Evolutionary conservation across 2,329 filamentous ascomycete species (phyloP).

Genomic region (Aspergillus uvarum): DNA sequence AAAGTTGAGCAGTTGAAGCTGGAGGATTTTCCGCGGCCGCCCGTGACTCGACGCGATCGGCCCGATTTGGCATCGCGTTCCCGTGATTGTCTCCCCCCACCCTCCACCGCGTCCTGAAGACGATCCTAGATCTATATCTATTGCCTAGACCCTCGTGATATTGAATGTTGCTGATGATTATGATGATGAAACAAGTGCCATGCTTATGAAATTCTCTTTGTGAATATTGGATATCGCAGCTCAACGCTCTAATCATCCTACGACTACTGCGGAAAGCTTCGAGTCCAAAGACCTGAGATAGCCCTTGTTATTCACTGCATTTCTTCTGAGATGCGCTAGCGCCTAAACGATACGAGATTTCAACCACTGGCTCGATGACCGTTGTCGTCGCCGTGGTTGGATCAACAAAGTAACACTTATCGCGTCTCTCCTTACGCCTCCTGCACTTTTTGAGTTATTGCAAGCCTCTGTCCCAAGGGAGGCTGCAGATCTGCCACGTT

Average conservation of each 20-base stretch:
- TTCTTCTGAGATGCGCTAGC: not conserved
- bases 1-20: not conserved
- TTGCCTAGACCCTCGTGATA: not conserved
- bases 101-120: conserved; percentile 6
- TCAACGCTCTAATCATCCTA: not conserved
- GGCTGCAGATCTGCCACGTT: not conserved
- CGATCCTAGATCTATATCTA: conserved; percentile 7
- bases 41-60: conserved; percentile 17
- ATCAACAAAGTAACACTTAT: not conserved
- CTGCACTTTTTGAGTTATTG: no score
- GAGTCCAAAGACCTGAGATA: not conserved
- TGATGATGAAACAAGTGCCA: no score
- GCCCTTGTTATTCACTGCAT: not conserved
- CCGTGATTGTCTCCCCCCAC: conserved; percentile 21
- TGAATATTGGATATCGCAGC: no score
- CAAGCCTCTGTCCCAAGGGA: not conserved
- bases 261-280: not conserved
- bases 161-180: not conserved
- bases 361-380: not conserved
- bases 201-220: no score
- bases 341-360: not conserved
- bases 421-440: not conserved
- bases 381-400: not conserved
- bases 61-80: conserved; percentile 19
- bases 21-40: conserved; percentile 9